Evolutionary conservation across 768 basidiomycete genomes (phyloP), one percentile per base, ranked within the genome.

Genomic region (Boletus rufocinnamomeus): DNA sequence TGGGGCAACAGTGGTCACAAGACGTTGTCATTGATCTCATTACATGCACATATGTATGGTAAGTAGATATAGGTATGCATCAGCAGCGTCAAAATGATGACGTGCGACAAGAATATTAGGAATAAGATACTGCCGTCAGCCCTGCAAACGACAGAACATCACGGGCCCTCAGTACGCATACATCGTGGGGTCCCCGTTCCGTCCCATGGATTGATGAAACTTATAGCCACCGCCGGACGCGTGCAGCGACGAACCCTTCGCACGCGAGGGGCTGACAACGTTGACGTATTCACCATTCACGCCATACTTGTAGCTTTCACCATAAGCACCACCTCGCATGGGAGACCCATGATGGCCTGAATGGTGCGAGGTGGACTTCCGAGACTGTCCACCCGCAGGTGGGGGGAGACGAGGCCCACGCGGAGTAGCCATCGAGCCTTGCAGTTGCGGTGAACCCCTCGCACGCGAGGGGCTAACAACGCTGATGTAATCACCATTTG

Each of bases 191-290:
- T 53, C 45, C 9, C 16, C 30, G 27, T 51, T 40, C 38, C 28
- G 25, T 41, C 25, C 30, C 44, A 7, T 21, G 2, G 40, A 43
- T 49, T 10, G 25, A 44, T n/a, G 32, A 27, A 51, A 25, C 32
- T n/a, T 13, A 25, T 64, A 45, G 17, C 56, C 56, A 32, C 50
- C 25, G 17, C 35, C n/a, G 5, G 56, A 30, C 35, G 50, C 38
- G 35, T 45, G 43, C 28, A 17, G 44, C 2, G 52, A 11, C 17
- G 32, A 19, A 35, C 32, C 54, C 59, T 44, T 58, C 41, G 63
- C 54, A 8, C 14, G 56, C 35, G 58, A 64, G 25, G 53, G 27
- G 16, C 45, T 40, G 9, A n/a, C 51, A 16, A 35, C n/a, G 14
- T 30, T 25, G 14, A 16, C 7, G 19, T 35, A 48, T 1, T 23